These are phyloP conservation scores for Mucor plumbeus DNA, from an alignment of 371 early-diverging fungal genomes.

Conservation along the genomic window DNA sequence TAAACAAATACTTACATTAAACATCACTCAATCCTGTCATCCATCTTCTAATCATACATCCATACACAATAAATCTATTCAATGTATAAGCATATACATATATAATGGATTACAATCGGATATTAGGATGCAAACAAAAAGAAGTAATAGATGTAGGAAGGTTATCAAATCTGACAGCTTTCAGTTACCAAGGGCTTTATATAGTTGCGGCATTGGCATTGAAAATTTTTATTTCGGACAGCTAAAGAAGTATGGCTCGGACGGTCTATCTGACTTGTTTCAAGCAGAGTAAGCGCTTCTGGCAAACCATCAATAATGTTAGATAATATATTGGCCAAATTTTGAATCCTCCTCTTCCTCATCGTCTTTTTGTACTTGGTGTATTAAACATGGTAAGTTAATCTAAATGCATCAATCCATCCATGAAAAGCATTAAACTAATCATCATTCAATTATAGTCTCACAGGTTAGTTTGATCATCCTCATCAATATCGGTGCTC, in stretches of 20 bases:
- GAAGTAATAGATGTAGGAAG: too few relatives aligned
- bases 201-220: neutral
- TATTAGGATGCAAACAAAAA: neutral
- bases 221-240: slow-evolving; percentile 1
- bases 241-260: neutral
- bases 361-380: slow-evolving; percentile 28
- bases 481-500: neutral
- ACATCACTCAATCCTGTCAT: neutral
- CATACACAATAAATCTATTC: neutral
- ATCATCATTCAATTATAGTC: slow-evolving; percentile 22
- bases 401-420: slow-evolving; percentile 16
- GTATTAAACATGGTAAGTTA: slow-evolving; percentile 28
- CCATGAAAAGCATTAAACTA: neutral
- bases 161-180: neutral
- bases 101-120: neutral
- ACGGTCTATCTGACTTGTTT: neutral
- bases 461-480: slow-evolving; percentile 26
- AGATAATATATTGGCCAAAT: neutral
- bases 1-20: slow-evolving; percentile 13
- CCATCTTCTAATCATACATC: neutral
- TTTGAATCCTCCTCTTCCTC: slow-evolving; percentile 26
- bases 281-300: too few relatives aligned
- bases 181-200: neutral
- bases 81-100: neutral
- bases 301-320: neutral